Conservation (phyloP, 2,329 filamentous ascomycete species). For the Hymenotorrendiella dingleyae region DNA sequence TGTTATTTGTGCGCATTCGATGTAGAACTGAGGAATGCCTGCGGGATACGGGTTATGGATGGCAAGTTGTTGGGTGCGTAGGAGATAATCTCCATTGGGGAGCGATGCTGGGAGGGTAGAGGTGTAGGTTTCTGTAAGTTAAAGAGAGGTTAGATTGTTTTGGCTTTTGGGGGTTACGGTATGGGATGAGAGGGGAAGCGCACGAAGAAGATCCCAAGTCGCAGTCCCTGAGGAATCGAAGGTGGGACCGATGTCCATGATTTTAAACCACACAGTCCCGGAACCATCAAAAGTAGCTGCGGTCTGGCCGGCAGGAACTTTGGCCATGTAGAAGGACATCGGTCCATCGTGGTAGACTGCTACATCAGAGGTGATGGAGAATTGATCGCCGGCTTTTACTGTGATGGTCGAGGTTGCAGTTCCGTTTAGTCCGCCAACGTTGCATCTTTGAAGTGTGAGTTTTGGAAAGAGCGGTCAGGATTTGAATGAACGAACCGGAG, state of each 20-base stretch:
- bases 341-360: conserved; percentile 32
- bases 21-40: conserved; percentile 28
- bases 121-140: conserved; percentile 23
- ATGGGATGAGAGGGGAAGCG: neutral
- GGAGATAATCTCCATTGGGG: conserved; percentile 26
- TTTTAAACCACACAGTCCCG: conserved; percentile 34
- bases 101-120: conserved; percentile 25
- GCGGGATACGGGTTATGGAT: conserved; percentile 28
- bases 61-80: conserved; percentile 26
- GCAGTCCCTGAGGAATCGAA: conserved; percentile 19
- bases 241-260: conserved; percentile 30
- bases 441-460: no score
- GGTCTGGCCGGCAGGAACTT: conserved; percentile 27
- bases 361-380: conserved; percentile 41
- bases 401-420: conserved; percentile 22
- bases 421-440: conserved; percentile 31
- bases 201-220: conserved; percentile 26
- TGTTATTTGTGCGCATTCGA: conserved; percentile 27
- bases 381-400: conserved; percentile 35
- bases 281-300: conserved; percentile 32
- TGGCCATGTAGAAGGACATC: conserved; percentile 34
- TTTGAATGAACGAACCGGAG: no score
- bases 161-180: neutral
- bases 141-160: neutral
- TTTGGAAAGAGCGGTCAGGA: no score